Evolutionary conservation across 352 stramenopile species (phyloP).

Genomic region (Pelagophyceae sp.): DNA sequence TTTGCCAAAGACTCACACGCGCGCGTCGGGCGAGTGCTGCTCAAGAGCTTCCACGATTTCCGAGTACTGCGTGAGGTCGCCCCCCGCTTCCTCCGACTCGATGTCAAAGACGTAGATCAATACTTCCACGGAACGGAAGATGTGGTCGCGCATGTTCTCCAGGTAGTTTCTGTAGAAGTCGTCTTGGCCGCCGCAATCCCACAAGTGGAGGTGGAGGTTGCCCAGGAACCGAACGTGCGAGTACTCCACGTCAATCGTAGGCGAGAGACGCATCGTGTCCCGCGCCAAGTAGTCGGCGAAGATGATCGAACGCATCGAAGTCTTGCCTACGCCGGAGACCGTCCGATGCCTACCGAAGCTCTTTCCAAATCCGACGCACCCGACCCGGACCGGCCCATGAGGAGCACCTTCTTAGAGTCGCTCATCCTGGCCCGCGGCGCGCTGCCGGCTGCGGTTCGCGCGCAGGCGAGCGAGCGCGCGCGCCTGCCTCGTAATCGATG

Average conservation of each 20-base stretch:
- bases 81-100: slow-evolving; percentile 75
- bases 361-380: slow-evolving; percentile 21
- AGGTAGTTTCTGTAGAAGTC: slow-evolving; percentile 99
- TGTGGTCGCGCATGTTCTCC: slow-evolving; percentile 94
- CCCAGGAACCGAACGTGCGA: slow-evolving; percentile 84
- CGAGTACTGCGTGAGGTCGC: slow-evolving; percentile 94
- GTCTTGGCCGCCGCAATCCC: slow-evolving; percentile 98
- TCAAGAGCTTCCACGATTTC: slow-evolving; percentile 94
- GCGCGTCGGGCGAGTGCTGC: slow-evolving; percentile 94
- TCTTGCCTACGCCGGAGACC: slow-evolving; percentile 85
- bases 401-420: slow-evolving; percentile 63
- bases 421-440: background rate
- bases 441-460: too few relatives aligned
- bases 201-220: slow-evolving; percentile 96
- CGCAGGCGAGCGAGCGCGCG: too few relatives aligned
- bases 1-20: too few relatives aligned
- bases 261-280: slow-evolving; percentile 91
- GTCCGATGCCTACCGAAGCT: too few relatives aligned
- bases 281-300: slow-evolving; percentile 98
- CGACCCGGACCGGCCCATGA: slow-evolving; percentile 88
- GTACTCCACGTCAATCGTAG: slow-evolving; percentile 77
- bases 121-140: slow-evolving; percentile 95
- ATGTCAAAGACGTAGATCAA: slow-evolving; percentile 99
- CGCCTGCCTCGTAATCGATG: too few relatives aligned
- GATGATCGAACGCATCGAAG: slow-evolving; percentile 98